Percentiles rank a stretch among this genome's conserved stretches.
Conservation (phyloP, 2,329 filamentous ascomycete genomes). For the Didymella glomerata region DNA sequence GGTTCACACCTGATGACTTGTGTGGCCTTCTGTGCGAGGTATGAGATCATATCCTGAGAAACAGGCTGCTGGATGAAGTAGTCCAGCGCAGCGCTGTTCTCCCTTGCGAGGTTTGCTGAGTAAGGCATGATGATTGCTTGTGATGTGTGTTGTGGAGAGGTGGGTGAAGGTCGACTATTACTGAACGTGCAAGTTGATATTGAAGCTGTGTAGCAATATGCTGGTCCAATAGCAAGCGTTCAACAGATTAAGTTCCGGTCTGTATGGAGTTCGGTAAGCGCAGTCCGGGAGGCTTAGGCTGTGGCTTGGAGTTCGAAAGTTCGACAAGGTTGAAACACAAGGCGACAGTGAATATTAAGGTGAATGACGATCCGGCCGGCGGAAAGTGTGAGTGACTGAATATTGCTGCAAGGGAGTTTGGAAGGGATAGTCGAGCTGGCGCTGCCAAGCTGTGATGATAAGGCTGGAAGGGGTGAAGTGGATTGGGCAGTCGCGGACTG, state of each 20-base stretch:
- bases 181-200: conserved; percentile 16
- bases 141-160: conserved; percentile 24
- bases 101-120: conserved; percentile 52
- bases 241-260: conserved; percentile 43
- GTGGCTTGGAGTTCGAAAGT: conserved; percentile 39
- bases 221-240: conserved; percentile 23
- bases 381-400: conserved; percentile 35
- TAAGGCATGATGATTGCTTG: conserved; percentile 54
- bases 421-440: conserved; percentile 38
- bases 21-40: conserved; percentile 76
- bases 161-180: conserved; percentile 20
- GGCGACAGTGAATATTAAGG: conserved; percentile 41
- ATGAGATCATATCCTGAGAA: conserved; percentile 76
- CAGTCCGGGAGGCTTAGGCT: conserved; percentile 43
- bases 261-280: conserved; percentile 46
- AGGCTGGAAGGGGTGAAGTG: conserved; percentile 30
- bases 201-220: conserved; percentile 28
- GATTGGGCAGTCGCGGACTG: conserved; percentile 30
- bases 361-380: conserved; percentile 41
- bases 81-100: conserved; percentile 78
- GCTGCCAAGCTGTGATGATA: conserved; percentile 37
- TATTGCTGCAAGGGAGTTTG: conserved; percentile 33
- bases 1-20: conserved; percentile 82
- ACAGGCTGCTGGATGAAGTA: conserved; percentile 82
- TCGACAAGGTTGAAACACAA: conserved; percentile 41